Conservation (phyloP, 2,329 filamentous ascomycete species). For the Alternaria sp. region DNA sequence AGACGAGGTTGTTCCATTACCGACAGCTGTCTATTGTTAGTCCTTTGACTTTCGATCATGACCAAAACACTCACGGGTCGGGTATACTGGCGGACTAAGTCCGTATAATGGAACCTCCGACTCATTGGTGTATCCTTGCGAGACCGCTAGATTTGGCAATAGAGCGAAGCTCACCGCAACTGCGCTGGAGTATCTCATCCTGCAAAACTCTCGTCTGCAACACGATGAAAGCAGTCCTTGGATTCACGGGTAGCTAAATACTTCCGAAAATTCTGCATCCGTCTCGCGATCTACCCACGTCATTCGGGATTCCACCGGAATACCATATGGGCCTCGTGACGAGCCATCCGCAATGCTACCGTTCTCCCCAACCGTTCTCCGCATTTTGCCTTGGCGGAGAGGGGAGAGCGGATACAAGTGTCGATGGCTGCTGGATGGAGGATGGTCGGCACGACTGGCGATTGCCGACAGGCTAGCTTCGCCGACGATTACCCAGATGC, state of each 20-base stretch:
- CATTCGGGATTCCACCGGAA: not conserved
- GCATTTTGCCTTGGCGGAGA: constrained; percentile 22
- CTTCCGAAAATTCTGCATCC: not conserved
- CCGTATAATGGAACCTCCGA: constrained; percentile 40
- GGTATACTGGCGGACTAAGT: constrained; percentile 39
- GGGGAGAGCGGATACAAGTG: constrained; percentile 11
- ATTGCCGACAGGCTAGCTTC: not conserved
- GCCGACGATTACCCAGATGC: not conserved
- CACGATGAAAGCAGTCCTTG: not conserved
- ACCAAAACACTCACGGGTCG: constrained; percentile 28
- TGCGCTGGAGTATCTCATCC: constrained; percentile 10
- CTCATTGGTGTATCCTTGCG: constrained; percentile 33
- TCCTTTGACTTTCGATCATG: not conserved
- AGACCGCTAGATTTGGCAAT: constrained; percentile 6
- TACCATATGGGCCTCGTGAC: constrained; percentile 13
- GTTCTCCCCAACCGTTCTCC: constrained; percentile 19
- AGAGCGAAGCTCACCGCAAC: constrained; percentile 14
- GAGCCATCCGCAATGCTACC: constrained; percentile 12
- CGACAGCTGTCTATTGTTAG: constrained; percentile 23
- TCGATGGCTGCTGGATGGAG: not conserved
- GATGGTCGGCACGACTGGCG: not conserved
- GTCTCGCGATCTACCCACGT: constrained; percentile 1
- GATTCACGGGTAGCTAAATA: not conserved
- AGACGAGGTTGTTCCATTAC: constrained; percentile 30
- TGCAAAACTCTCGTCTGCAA: not conserved